Conservation (phyloP, 257 asterid genomes). For the Scutellaria barbata region DNA sequence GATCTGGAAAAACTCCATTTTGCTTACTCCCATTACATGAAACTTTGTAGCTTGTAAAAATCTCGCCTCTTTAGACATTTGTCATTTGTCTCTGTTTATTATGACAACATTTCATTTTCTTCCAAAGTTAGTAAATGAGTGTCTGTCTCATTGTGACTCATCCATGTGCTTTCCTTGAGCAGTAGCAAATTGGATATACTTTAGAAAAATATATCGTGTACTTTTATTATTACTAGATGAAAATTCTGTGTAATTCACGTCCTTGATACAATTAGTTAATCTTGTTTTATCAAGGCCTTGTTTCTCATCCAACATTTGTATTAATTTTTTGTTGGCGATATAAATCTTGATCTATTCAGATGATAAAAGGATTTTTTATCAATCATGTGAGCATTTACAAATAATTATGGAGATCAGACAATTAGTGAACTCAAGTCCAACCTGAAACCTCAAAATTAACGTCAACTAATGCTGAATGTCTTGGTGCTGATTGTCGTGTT, state of each 20-base stretch:
- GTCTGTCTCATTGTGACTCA: background rate
- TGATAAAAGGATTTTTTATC: no score
- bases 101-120: slow-evolving; percentile 18
- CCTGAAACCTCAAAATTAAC: no score
- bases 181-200: background rate
- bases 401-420: no score
- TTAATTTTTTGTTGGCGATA: no score
- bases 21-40: slow-evolving; percentile 32
- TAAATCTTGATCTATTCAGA: no score
- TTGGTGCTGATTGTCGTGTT: background rate
- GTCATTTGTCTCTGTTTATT: slow-evolving; percentile 26
- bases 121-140: background rate
- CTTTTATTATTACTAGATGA: no score
- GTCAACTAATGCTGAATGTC: background rate
- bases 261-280: no score
- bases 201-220: background rate
- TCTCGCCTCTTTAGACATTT: slow-evolving; percentile 30
- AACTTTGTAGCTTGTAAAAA: slow-evolving; percentile 42
- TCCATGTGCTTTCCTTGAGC: background rate
- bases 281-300: no score
- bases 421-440: no score
- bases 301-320: no score
- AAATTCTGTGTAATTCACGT: no score
- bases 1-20: slow-evolving; percentile 22
- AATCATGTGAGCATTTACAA: no score